Conservation (phyloP, 106 monocot genomes). For the Allium cepa region DNA sequence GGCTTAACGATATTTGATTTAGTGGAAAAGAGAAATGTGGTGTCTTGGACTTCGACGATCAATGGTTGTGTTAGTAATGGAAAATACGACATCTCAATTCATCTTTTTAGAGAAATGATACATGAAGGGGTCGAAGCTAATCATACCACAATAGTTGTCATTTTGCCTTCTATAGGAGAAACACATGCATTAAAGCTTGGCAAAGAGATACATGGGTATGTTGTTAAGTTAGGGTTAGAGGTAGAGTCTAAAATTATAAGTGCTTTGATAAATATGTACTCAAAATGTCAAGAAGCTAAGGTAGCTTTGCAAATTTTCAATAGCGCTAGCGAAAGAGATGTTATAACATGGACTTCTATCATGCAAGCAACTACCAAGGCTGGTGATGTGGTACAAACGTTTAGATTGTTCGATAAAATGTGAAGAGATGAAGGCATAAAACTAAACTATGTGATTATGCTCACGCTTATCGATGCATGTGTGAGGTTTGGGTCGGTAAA, state of each 20-base stretch:
- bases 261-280: slow-evolving; percentile 29
- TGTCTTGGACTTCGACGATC: slow-evolving; percentile 38
- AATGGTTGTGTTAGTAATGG: slow-evolving; percentile 13
- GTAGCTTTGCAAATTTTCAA: slow-evolving; percentile 14
- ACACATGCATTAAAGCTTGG: slow-evolving; percentile 46
- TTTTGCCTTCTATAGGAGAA: slow-evolving; percentile 19
- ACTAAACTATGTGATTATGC: slow-evolving; percentile 27
- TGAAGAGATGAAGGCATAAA: slow-evolving; percentile 3
- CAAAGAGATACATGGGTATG: slow-evolving; percentile 42
- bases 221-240: slow-evolving; percentile 14
- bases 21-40: slow-evolving; percentile 30
- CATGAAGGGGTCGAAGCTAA: slow-evolving; percentile 11
- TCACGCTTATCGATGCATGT: slow-evolving; percentile 21
- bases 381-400: slow-evolving; percentile 9
- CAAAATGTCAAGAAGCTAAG: slow-evolving; percentile 10
- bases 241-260: slow-evolving; percentile 11
- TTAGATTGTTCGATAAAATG: slow-evolving; percentile 25
- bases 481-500: slow-evolving; percentile 7
- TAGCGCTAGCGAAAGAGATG: slow-evolving; percentile 15
- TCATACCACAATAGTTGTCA: slow-evolving; percentile 23
- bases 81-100: neutral
- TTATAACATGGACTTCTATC: slow-evolving; percentile 30
- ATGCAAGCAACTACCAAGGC: slow-evolving; percentile 9
- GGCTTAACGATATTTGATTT: too few species aligned
- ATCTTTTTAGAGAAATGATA: slow-evolving; percentile 14